Base-by-base conservation (phyloP, 2,329 filamentous ascomycete genomes). In the Hymenoscyphus infarciens region DNA sequence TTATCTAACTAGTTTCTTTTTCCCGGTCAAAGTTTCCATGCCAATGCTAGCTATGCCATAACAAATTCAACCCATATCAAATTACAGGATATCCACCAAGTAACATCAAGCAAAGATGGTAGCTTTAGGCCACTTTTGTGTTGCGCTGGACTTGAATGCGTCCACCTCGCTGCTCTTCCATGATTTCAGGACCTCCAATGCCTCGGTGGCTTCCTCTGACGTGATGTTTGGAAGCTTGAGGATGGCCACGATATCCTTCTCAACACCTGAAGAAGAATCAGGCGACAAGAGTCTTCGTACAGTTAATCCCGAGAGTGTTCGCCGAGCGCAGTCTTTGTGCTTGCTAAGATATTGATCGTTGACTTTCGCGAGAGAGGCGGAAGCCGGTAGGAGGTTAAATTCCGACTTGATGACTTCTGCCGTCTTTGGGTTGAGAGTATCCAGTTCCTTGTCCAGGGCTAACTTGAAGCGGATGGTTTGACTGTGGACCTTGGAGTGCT, bases 401-500 rank as follows among this genome's bases (percentile, higher is more conserved):
- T 87, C 86, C 1, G 84, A 77, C 64, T 88, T 86, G 68, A 97
- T 78, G 56, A 91, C 84, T 67, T 92, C 85, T 57, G 83, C 80
- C 22, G 89, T 83, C 75, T 90, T 84, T 25, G 84, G 75, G 0
- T 86, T 49, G 5, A 45, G 11, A 4, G 58, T 52, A 56, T 82
- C 82, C 19, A 82, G 75, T 53, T 84, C 81, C 5, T 78, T 77
- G 66, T 83, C 81, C 57, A 90, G 75, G 38, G 83, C 80, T 68
- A 87, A 81, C 66, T 85, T 86, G 78, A 97, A 88, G 62, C 85
- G 83, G 53, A 88, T 79, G 33, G 83, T 81, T 74, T 95, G 91
- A 71, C 92, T 86, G 73, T 93, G 87, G n/a, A 94, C 83, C 66
- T 83, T 86, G 11, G 90, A 83, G 71, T 92, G 82, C 55, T 86